phyloP scores from a whole-genome alignment of 2,329 filamentous ascomycete genomes.

The Penicillium concentricum region DNA sequence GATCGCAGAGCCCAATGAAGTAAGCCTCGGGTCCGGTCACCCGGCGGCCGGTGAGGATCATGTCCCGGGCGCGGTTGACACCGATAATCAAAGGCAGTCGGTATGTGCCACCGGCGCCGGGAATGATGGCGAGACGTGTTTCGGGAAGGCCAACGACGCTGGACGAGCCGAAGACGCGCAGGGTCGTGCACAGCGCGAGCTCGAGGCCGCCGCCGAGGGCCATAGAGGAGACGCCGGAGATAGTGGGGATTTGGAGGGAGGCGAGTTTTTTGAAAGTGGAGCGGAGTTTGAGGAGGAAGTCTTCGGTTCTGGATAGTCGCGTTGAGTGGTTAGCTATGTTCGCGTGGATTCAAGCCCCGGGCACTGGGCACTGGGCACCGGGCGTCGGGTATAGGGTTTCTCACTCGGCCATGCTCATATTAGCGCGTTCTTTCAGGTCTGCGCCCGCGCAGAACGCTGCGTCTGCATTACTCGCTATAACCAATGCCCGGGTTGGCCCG shows the following conservation, averaged over 20 bases:
- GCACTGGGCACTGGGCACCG: background rate
- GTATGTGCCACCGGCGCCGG: conserved; percentile 89
- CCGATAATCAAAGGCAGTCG: conserved; percentile 82
- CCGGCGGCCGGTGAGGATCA: conserved; percentile 86
- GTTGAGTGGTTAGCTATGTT: background rate
- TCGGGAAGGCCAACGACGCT: conserved; percentile 82
- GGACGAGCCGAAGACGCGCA: conserved; percentile 81
- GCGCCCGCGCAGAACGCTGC: conserved; percentile 90
- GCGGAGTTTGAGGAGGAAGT: conserved; percentile 76
- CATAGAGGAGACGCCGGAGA: conserved; percentile 79
- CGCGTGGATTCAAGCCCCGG: background rate
- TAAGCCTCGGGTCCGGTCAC: conserved; percentile 83
- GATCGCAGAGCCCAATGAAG: conserved; percentile 83
- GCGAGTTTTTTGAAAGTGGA: conserved; percentile 72
- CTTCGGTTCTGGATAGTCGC: conserved; percentile 60
- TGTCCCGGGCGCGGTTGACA: conserved; percentile 74
- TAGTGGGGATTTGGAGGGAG: conserved; percentile 79
- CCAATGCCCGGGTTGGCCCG: conserved; percentile 71
- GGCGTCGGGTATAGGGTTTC: conserved; percentile 27
- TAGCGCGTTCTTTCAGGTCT: conserved; percentile 82
- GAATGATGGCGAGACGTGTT: conserved; percentile 89
- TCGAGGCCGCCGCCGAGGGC: conserved; percentile 94
- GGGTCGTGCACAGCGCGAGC: conserved; percentile 81
- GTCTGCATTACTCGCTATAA: conserved; percentile 83
- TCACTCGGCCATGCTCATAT: conserved; percentile 76